Conservation (phyloP, 2,329 filamentous ascomycete species). For the Fusarium neocosmosporiellum region DNA sequence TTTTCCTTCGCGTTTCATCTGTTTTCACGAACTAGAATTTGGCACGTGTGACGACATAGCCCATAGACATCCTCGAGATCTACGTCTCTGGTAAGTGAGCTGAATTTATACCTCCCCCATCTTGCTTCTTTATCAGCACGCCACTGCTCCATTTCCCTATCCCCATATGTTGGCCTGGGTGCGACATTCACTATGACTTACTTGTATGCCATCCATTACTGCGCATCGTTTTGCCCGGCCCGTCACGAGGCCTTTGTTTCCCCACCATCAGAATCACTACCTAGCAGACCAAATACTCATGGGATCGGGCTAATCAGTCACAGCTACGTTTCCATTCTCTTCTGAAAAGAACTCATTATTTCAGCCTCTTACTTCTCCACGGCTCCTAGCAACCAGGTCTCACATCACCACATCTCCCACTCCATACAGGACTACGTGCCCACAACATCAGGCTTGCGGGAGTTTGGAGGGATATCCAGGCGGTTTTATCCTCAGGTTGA, state of each 20-base stretch:
- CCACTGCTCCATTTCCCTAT: constrained; percentile 19
- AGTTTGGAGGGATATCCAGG: constrained; percentile 22
- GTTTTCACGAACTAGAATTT: constrained; percentile 45
- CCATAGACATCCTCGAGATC: constrained; percentile 45
- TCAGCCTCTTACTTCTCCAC: constrained; percentile 11
- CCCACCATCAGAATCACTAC: constrained; percentile 17
- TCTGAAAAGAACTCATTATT: constrained; percentile 26
- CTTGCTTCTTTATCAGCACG: constrained; percentile 9
- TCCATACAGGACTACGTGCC: not conserved
- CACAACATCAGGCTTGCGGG: not conserved
- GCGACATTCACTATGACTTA: constrained; percentile 7
- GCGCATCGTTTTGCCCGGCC: constrained; percentile 16
- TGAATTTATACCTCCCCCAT: constrained; percentile 1
- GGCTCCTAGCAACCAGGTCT: constrained; percentile 7
- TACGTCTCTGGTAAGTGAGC: constrained; percentile 40
- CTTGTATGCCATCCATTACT: constrained; percentile 14
- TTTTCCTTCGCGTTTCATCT: constrained; percentile 35
- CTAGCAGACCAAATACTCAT: constrained; percentile 21
- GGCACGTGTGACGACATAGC: constrained; percentile 41
- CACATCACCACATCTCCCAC: not conserved
- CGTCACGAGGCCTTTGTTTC: constrained; percentile 30
- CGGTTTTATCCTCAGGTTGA: constrained; percentile 13
- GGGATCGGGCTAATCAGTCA: constrained; percentile 35
- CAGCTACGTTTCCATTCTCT: constrained; percentile 38
- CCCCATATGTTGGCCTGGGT: constrained; percentile 1